A percentile compares a stretch with the other conserved stretches of the same genome.
Conservation (phyloP, 108 stramenopile genomes). For the Schizochytrium sp. region DNA sequence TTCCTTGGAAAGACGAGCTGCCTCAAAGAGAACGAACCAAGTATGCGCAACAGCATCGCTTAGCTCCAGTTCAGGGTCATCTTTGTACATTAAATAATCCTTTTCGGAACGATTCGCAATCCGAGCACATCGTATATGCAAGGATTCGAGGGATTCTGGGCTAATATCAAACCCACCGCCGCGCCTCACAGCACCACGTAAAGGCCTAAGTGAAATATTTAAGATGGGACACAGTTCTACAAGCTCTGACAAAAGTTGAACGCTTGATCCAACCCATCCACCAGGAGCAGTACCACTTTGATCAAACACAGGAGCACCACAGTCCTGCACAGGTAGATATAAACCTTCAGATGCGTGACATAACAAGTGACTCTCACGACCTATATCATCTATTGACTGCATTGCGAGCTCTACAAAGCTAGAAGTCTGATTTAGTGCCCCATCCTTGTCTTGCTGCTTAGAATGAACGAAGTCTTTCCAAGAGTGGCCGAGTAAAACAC, state of each 20-base stretch:
- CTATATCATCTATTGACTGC: not conserved
- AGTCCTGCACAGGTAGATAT: not conserved
- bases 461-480: constrained; percentile 4
- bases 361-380: constrained; percentile 12
- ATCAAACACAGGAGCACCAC: not conserved
- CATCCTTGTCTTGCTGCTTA: too few species aligned
- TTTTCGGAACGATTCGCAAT: not conserved
- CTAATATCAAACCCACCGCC: constrained; percentile 38
- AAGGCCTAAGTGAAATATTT: constrained; percentile 9
- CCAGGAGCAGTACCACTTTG: not conserved
- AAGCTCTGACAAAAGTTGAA: constrained; percentile 24
- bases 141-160: not conserved
- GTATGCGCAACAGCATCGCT: not conserved
- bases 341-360: constrained; percentile 51
- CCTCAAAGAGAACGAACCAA: constrained; percentile 47
- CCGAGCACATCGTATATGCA: not conserved
- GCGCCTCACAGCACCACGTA: constrained; percentile 19
- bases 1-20: not conserved
- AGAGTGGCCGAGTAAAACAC: not conserved
- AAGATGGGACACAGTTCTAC: not conserved
- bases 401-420: constrained; percentile 16
- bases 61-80: not conserved
- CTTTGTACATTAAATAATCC: not conserved
- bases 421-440: not conserved
- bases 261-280: constrained; percentile 46